Conservation (phyloP, 345 rosid species). For the Eucalyptus tenuipes region DNA sequence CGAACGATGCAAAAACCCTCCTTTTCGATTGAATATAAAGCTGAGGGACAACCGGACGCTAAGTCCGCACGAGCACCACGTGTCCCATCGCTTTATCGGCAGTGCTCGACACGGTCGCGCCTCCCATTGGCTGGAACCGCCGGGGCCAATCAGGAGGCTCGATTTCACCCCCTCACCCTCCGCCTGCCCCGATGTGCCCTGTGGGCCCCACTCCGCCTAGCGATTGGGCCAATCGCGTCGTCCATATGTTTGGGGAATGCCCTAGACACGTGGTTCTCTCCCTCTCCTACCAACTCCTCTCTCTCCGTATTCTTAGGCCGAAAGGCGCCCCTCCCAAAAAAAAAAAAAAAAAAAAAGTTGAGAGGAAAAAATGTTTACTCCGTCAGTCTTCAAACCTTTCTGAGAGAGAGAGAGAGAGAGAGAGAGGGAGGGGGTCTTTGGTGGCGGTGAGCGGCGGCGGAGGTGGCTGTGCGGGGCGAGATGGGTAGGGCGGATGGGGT, state of each 20-base stretch:
- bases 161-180: neutral
- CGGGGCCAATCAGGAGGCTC: neutral
- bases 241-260: neutral
- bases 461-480: neutral
- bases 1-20: neutral
- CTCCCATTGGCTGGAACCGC: neutral
- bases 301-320: neutral
- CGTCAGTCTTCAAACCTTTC: neutral
- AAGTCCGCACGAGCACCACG: neutral
- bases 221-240: neutral
- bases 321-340: neutral
- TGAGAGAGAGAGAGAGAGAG: neutral
- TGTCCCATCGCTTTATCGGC: neutral
- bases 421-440: neutral
- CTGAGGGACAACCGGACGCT: neutral
- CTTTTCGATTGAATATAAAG: neutral
- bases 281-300: neutral
- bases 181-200: neutral
- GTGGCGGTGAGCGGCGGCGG: neutral
- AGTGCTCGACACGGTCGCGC: neutral
- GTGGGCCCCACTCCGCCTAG: neutral
- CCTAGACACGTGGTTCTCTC: neutral
- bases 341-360: no score
- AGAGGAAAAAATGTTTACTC: neutral
- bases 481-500: neutral